Evolutionary conservation across 208 protist species (phyloP).

Genomic region (Leishmania mexicana): DNA sequence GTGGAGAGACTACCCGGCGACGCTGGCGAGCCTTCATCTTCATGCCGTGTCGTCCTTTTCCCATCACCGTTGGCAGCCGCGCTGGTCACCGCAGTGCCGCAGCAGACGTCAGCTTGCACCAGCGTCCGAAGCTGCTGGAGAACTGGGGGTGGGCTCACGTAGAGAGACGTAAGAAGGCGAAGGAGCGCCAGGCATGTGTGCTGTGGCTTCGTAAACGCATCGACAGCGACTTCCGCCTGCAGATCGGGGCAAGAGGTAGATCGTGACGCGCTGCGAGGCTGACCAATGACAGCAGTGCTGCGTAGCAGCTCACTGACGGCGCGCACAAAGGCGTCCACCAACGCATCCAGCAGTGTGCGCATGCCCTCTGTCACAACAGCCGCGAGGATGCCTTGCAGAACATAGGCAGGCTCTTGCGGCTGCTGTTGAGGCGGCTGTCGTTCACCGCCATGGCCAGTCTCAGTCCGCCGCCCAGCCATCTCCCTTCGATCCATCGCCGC

Average conservation of each 20-base stretch:
- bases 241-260: not conserved
- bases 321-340: conserved; percentile 21
- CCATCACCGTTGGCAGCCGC: not conserved
- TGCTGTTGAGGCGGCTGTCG: not conserved
- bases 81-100: not conserved
- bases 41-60: conserved; percentile 1
- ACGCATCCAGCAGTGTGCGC: conserved; percentile 14
- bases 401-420: not conserved
- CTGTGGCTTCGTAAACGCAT: not conserved
- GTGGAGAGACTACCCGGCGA: not conserved
- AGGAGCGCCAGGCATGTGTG: conserved; percentile 4
- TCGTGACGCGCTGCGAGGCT: not conserved
- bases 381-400: conserved; percentile 14
- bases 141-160: conserved; percentile 7
- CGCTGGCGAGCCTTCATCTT: not conserved
- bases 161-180: conserved; percentile 15
- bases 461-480: not conserved
- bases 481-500: not conserved
- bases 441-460: not conserved
- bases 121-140: not conserved
- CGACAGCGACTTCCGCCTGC: not conserved
- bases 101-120: not conserved
- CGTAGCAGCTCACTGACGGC: conserved; percentile 23
- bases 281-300: not conserved
- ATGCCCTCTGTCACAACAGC: conserved; percentile 13